Evolutionary conservation across 352 stramenopile genomes (phyloP), one percentile per base, ranked within the genome.

Genomic region (Phytophthora constricta): DNA sequence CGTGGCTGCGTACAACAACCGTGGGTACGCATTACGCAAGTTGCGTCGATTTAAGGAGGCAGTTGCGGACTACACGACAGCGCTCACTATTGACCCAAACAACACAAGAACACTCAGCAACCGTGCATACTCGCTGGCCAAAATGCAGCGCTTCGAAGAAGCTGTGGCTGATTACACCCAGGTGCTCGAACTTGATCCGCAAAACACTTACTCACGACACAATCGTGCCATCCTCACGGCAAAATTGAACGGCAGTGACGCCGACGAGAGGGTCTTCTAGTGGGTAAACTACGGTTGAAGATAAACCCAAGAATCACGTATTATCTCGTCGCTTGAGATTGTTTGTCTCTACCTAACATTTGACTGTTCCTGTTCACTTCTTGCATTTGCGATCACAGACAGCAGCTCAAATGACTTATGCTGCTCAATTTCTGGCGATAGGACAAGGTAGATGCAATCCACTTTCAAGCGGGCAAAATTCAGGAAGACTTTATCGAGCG

Each of bases 31-130:
- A n/a, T 75, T 84, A 20, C 86, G 89, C 26, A 97, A 96, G 68
- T 61, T 86, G 39, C 74, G 75, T 33, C 72, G 74, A 10, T 96
- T 87, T 39, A 72, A 89, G 19, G 72, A 84, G 49, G 89, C 89
- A 10, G 77, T 94, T 31, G 65, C 69, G 4, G 89, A 96, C 72
- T 97, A 96, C 70, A 81, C 74, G 9, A 86, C 68, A 19, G 86
- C 86, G 45, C 65, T 97, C 2, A 42, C 69, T 28, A 80, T 95
- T 41, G 86, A 96, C 42, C 84, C 85, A n/a, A 65, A 51, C 47
- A 95, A 91, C 62, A 91, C 86, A 23, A 87, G 91, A 23, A 90
- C 85, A 23, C 76, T 93, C 20, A 94, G 90, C 65, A 96, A 96
- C 59, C 86, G 89, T 61, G 89, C 83, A 11, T 96, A 96, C 55